Evolutionary conservation across 495 filamentous ascomycete genomes (phyloP).

Genomic region (Podospora didyma): DNA sequence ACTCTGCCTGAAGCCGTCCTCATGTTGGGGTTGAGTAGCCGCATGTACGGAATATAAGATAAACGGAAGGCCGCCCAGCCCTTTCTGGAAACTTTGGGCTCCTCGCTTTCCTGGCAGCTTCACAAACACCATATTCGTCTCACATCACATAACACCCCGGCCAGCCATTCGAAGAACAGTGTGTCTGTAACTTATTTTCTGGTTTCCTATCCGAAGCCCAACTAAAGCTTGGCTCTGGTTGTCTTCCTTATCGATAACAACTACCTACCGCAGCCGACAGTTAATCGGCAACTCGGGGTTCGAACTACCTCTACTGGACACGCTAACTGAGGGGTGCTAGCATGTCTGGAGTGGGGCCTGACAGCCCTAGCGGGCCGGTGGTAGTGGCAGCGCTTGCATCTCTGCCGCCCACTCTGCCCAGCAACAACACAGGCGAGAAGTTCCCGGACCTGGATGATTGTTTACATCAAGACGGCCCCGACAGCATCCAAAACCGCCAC

Average conservation of each 20-base stretch:
- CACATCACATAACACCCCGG: no score
- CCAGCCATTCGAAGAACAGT: no score
- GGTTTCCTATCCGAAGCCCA: no score
- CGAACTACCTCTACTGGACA: no score
- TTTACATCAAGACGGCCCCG: conserved; percentile 18
- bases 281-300: conserved; percentile 3
- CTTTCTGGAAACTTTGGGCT: background rate
- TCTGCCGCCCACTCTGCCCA: conserved; percentile 7
- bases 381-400: conserved; percentile 8
- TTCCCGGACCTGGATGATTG: conserved; percentile 29
- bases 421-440: conserved; percentile 19
- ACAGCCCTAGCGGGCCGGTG: conserved; percentile 15
- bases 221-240: no score
- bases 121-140: background rate
- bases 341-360: conserved; percentile 18
- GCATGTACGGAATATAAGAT: background rate
- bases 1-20: conserved; percentile 1
- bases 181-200: no score
- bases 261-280: background rate
- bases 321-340: conserved; percentile 5
- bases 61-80: background rate
- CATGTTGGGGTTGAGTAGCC: background rate
- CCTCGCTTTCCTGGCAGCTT: background rate
- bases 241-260: conserved; percentile 3
- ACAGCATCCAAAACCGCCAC: conserved; percentile 3